phyloP scores from a whole-genome alignment of 371 early-diverging fungal species.

The Lichtheimia ornata region DNA sequence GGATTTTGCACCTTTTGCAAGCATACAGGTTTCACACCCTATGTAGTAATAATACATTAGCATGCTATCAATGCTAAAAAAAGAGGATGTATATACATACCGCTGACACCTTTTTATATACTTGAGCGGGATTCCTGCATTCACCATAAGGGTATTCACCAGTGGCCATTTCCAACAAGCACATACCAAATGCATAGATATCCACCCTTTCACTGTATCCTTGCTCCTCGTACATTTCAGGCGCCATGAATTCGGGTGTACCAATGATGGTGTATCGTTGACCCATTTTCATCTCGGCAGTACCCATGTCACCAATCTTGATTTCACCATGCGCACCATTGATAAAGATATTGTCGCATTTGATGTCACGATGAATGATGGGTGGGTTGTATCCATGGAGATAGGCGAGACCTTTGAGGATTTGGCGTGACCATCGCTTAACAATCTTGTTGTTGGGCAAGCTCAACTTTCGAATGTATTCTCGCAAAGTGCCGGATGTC shows the following conservation, averaged over 20 bases:
- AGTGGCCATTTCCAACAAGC: conserved; percentile 87
- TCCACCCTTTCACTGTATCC: conserved; percentile 89
- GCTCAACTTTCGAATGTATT: conserved; percentile 73
- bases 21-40: conserved; percentile 76
- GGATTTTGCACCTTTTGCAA: conserved; percentile 68
- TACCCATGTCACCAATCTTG: conserved; percentile 93
- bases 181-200: conserved; percentile 95
- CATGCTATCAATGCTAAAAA: neutral
- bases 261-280: conserved; percentile 65
- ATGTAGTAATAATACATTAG: neutral
- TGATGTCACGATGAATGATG: conserved; percentile 89
- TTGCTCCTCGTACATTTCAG: conserved; percentile 88
- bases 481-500: conserved; percentile 86
- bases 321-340: conserved; percentile 88
- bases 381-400: conserved; percentile 81
- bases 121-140: conserved; percentile 85
- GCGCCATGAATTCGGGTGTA: conserved; percentile 91
- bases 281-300: conserved; percentile 49
- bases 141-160: conserved; percentile 89
- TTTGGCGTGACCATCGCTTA: conserved; percentile 79
- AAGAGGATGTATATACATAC: conserved; percentile 27
- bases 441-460: conserved; percentile 76
- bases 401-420: conserved; percentile 79
- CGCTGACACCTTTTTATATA: conserved; percentile 80
- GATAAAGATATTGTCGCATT: conserved; percentile 87